Evolutionary conservation across 257 asterid genomes (phyloP).

Genomic region (Nyctanthes arbortristis): DNA sequence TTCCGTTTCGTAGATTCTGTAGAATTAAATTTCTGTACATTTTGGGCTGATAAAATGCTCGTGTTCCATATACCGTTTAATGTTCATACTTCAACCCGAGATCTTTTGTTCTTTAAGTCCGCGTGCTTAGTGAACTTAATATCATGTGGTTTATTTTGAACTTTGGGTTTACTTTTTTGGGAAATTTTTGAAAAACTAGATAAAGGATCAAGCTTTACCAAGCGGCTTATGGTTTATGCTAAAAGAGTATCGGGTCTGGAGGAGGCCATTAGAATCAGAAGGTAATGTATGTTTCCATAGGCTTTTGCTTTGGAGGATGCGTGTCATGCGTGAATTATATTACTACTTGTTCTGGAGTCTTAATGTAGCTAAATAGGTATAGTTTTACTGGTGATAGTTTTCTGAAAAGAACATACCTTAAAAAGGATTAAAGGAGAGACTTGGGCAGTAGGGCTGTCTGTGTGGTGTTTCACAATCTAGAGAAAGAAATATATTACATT

Average conservation of each 20-base stretch:
- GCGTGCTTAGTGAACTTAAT: neutral
- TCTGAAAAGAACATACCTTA: neutral
- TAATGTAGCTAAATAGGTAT: neutral
- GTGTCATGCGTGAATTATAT: neutral
- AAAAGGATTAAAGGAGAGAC: neutral
- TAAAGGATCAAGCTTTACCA: conserved; percentile 38
- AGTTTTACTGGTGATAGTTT: neutral
- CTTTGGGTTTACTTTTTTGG: conserved; percentile 25
- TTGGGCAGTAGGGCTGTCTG: conserved; percentile 4
- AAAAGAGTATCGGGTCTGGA: conserved; percentile 83
- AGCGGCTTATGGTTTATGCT: conserved; percentile 53
- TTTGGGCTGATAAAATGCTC: conserved; percentile 6
- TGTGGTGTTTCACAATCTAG: neutral
- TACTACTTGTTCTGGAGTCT: neutral
- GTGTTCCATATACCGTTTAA: neutral
- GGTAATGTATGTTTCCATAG: conserved; percentile 35
- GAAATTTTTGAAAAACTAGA: conserved; percentile 19
- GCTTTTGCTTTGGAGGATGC: neutral
- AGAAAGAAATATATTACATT: neutral
- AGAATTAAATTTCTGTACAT: neutral
- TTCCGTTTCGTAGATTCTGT: neutral
- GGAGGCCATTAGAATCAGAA: conserved; percentile 79
- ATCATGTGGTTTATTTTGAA: conserved; percentile 13
- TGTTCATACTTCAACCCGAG: neutral
- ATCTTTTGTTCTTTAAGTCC: neutral